Percentiles rank a stretch among this genome's conserved stretches.
Conservation (phyloP, 2,329 filamentous ascomycete species). For the Bipolaris gigantea region DNA sequence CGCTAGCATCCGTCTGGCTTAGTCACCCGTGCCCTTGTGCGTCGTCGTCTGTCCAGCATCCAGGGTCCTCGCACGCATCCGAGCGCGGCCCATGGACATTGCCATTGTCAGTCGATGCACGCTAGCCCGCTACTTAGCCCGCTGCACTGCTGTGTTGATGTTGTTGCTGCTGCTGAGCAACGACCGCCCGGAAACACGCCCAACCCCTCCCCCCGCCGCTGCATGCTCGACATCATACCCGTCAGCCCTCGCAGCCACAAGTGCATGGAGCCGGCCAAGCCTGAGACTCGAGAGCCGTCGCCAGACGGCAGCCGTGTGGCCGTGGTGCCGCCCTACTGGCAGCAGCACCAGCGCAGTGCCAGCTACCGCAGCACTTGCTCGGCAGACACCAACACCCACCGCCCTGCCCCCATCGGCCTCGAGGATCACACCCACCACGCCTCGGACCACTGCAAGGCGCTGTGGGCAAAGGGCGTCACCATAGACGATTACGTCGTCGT, state of each 20-base stretch:
- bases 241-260: conserved; percentile 16
- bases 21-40: too few species aligned
- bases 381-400: conserved; percentile 31
- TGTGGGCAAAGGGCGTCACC: conserved; percentile 65
- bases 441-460: conserved; percentile 58
- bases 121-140: not conserved
- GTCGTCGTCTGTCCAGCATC: not conserved
- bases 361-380: conserved; percentile 43
- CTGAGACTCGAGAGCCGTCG: conserved; percentile 31
- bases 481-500: conserved; percentile 66
- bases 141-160: not conserved
- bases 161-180: not conserved
- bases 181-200: conserved; percentile 4
- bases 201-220: conserved; percentile 17
- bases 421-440: conserved; percentile 66
- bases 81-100: too few species aligned
- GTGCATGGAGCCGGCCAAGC: conserved; percentile 37
- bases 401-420: conserved; percentile 57
- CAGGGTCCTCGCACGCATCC: not conserved
- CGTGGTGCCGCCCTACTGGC: conserved; percentile 54
- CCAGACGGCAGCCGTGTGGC: conserved; percentile 37
- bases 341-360: conserved; percentile 45
- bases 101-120: not conserved
- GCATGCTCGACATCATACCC: conserved; percentile 2
- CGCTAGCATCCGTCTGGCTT: too few species aligned